phyloP scores from a whole-genome alignment of 371 early-diverging fungal species.

The Syncephalastrum racemosum region DNA sequence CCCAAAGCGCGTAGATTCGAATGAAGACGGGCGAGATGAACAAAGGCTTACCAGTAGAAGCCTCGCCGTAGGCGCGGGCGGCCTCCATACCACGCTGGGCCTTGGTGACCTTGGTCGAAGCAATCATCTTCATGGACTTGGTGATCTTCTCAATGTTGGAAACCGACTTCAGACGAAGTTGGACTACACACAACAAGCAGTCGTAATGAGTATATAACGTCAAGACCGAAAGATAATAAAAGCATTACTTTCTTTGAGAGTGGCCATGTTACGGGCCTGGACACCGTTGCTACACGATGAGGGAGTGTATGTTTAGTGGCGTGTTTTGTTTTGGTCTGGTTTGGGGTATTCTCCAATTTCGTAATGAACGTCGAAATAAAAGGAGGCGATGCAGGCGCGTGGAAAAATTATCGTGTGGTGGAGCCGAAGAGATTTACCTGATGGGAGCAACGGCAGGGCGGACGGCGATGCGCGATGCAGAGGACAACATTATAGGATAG shows the following conservation, averaged over 20 bases:
- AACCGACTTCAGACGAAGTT: slow-evolving; percentile 94
- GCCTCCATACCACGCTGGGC: slow-evolving; percentile 94
- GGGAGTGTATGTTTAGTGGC: no score
- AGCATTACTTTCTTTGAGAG: slow-evolving; percentile 86
- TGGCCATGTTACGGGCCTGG: slow-evolving; percentile 85
- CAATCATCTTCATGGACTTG: slow-evolving; percentile 99
- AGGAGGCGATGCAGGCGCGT: slow-evolving; percentile 4
- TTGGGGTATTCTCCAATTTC: not conserved
- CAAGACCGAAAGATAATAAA: not conserved
- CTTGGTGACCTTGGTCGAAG: slow-evolving; percentile 95
- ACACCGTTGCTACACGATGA: slow-evolving; percentile 41
- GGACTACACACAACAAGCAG: slow-evolving; percentile 63
- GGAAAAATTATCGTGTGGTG: no score
- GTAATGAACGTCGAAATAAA: not conserved
- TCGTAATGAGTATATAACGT: not conserved
- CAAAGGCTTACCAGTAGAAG: slow-evolving; percentile 48
- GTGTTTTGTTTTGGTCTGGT: no score
- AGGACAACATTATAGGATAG: slow-evolving; percentile 25
- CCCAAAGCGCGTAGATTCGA: not conserved
- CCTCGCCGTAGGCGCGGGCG: slow-evolving; percentile 84
- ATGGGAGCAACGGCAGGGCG: slow-evolving; percentile 29
- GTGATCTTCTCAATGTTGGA: slow-evolving; percentile 98
- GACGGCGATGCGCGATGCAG: slow-evolving; percentile 32
- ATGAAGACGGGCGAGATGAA: not conserved
- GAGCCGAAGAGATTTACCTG: slow-evolving; percentile 11